phyloP scores from a whole-genome alignment of 2,329 filamentous ascomycete genomes.

The Neophaeococcomyces mojaviensis region DNA sequence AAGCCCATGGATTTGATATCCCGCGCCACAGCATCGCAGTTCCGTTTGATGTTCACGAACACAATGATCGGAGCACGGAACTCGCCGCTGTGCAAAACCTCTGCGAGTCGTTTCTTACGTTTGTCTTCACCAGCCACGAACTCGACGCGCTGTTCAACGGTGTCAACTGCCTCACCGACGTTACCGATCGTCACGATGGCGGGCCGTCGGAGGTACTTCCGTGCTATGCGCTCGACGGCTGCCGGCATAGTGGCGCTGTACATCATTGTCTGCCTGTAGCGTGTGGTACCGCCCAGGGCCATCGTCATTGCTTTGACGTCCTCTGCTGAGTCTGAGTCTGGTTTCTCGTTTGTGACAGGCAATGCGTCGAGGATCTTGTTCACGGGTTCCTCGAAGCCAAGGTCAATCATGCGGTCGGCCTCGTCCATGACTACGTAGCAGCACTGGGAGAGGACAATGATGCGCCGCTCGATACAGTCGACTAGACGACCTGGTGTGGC shows the following conservation, averaged over 20 bases:
- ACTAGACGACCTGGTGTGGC: slow-evolving; percentile 96
- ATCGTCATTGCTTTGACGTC: slow-evolving; percentile 76
- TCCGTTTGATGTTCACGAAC: slow-evolving; percentile 99
- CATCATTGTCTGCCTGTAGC: slow-evolving; percentile 99
- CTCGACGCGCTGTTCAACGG: slow-evolving; percentile 94
- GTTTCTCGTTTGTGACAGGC: slow-evolving; percentile 88
- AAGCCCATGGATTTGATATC: slow-evolving; percentile 94
- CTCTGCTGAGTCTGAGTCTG: slow-evolving; percentile 86
- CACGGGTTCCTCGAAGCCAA: slow-evolving; percentile 94
- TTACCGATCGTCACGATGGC: slow-evolving; percentile 94
- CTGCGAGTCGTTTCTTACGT: slow-evolving; percentile 88
- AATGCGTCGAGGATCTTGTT: slow-evolving; percentile 96
- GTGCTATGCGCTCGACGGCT: slow-evolving; percentile 88
- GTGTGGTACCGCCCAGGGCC: slow-evolving; percentile 64
- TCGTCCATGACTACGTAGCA: slow-evolving; percentile 99
- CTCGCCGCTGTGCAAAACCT: slow-evolving; percentile 73
- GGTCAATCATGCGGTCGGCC: slow-evolving; percentile 97
- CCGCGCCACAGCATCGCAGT: slow-evolving; percentile 88
- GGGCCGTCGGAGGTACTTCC: slow-evolving; percentile 87
- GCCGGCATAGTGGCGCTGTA: slow-evolving; percentile 98
- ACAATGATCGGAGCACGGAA: slow-evolving; percentile 91
- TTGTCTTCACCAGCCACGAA: slow-evolving; percentile 87
- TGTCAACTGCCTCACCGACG: slow-evolving; percentile 90
- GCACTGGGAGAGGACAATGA: slow-evolving; percentile 89
- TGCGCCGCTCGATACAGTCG: slow-evolving; percentile 88